Base-by-base conservation (phyloP, 169 alveolate species). In the Haemoproteus tartakovskyi region DNA sequence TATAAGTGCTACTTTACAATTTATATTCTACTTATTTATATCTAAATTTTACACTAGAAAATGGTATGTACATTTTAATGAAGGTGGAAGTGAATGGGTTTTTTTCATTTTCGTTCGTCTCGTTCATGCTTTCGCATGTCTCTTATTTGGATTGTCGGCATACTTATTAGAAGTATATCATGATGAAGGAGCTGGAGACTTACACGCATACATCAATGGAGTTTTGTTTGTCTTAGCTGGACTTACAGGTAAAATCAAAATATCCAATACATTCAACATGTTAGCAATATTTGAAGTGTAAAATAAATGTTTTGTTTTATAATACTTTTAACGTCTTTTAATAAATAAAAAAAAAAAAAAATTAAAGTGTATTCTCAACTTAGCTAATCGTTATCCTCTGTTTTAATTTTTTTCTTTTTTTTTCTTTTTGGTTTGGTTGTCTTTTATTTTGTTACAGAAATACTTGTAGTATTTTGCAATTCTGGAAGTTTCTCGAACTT, bases 181-280 rank as follows among this genome's bases (percentile, higher is more conserved):
- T 63, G 97, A 93, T 57, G 97, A 93, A 50, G 97, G 97, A 2
- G 97, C 95, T 11, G 97, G 97, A 1, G 96, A 92, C 63, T 85
- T 92, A 41, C 96, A 93, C 74, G 97, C 96, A 24, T 93, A 93
- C 85, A 92, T 93, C 63, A 93, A 93, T 89, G 91, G 94, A 9
- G 92, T 87, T 2, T 81, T 87, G 59, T 89, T 92, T 80, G 93
- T 86, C 1, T 74, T 89, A 37, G 91, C 95, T 9, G 94, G 95
- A 24, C 50, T 63, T 26, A 87, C 91, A 52, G 95, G 95, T 92
- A 79, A 12, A 85, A 51, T 37, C 27, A 8, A 38, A 38, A 29
- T 51, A 41, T 14, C n/a, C n/a, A n/a, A n/a, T n/a, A n/a, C n/a
- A n/a, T n/a, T n/a, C n/a, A n/a, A n/a, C n/a, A n/a, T n/a, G n/a